A percentile compares a stretch with the other conserved stretches of the same genome.
Conservation (phyloP, 208 protist genomes). For the Trypanosoma scelopori region DNA sequence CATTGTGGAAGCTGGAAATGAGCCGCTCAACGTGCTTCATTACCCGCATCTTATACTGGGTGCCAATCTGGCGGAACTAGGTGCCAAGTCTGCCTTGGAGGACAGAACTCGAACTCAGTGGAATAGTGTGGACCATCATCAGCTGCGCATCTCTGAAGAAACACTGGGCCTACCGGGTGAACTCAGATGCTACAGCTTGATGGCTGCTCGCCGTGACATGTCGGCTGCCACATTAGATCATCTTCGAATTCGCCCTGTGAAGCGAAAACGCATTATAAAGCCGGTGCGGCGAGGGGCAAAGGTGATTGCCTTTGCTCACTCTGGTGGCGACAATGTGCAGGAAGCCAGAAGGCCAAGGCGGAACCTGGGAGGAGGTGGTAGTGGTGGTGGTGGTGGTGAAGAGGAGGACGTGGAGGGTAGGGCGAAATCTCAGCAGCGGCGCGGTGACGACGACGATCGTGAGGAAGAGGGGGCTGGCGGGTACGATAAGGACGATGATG, state of each 20-base stretch:
- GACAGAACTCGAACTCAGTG: neutral
- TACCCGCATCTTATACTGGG: conserved; percentile 48
- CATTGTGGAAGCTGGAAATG: conserved; percentile 23
- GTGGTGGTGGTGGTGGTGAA: conserved; percentile 13
- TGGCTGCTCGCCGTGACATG: conserved; percentile 14
- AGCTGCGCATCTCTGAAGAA: conserved; percentile 18
- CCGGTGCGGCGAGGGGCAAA: conserved; percentile 67
- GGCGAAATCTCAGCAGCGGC: conserved; percentile 3
- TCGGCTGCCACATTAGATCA: conserved; percentile 22
- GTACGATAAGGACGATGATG: conserved; percentile 55
- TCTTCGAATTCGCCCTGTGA: conserved; percentile 46
- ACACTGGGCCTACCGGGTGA: conserved; percentile 41
- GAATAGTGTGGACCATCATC: neutral
- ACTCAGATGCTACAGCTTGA: conserved; percentile 33
- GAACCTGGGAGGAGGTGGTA: conserved; percentile 3
- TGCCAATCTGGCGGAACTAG: conserved; percentile 7
- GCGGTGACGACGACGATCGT: conserved; percentile 14
- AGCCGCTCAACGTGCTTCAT: conserved; percentile 79
- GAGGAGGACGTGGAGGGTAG: conserved; percentile 20
- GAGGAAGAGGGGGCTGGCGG: conserved; percentile 34
- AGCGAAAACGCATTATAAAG: conserved; percentile 44
- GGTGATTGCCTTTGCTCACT: conserved; percentile 44
- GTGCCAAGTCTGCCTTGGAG: neutral
- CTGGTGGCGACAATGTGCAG: conserved; percentile 7
- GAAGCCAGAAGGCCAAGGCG: conserved; percentile 5